Evolutionary conservation across 768 basidiomycete species (phyloP).

Genomic region (Hericium erinaceus): DNA sequence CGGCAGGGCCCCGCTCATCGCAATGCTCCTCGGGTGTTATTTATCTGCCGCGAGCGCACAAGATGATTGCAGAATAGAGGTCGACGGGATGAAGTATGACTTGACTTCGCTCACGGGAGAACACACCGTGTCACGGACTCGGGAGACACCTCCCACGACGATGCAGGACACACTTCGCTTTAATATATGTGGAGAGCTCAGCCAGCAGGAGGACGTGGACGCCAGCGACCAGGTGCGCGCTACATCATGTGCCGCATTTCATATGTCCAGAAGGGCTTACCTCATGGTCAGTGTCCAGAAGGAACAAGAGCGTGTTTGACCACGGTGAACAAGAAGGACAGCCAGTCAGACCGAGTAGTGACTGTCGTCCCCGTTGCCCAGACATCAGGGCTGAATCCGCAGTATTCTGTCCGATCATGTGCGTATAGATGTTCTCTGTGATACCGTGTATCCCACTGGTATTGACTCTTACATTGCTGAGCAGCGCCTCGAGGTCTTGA

Average conservation of each 20-base stretch:
- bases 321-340: constrained; percentile 50
- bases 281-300: constrained; percentile 42
- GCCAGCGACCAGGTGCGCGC: constrained; percentile 60
- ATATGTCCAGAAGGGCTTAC: background rate
- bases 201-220: constrained; percentile 33
- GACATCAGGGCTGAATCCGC: constrained; percentile 19
- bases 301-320: constrained; percentile 72
- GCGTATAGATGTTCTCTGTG: constrained; percentile 18
- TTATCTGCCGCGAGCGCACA: constrained; percentile 7
- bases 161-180: constrained; percentile 54
- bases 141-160: constrained; percentile 54
- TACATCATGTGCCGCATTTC: background rate
- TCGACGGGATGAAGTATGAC: constrained; percentile 45
- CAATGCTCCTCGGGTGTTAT: constrained; percentile 4
- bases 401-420: constrained; percentile 25
- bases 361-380: constrained; percentile 70
- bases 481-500: constrained; percentile 47
- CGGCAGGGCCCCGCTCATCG: constrained; percentile 4
- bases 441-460: constrained; percentile 2
- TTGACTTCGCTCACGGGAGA: constrained; percentile 45
- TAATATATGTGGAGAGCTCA: constrained; percentile 58
- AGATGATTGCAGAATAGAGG: constrained; percentile 33
- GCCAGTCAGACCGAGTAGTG: constrained; percentile 48
- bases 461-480: background rate
- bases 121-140: constrained; percentile 39